Evolutionary conservation across 2,329 filamentous ascomycete genomes (phyloP), one percentile per base, ranked within the genome.

Genomic region (Neofusicoccum parvum): DNA sequence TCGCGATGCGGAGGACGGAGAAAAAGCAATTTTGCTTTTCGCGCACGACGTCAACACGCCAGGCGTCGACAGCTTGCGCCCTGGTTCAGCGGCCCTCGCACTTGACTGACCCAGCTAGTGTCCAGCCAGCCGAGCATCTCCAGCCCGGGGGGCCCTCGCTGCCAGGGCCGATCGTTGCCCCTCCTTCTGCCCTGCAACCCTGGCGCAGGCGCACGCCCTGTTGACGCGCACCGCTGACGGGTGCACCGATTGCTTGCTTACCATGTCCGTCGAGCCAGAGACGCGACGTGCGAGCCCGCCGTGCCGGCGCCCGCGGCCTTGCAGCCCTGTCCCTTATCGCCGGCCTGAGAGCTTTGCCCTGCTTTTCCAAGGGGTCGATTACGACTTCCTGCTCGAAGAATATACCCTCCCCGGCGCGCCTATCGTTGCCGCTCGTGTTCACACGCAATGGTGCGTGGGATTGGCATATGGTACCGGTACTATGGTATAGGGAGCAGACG

Each of bases 161-260:
- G 53, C 53, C 39, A 58, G 53, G 53, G 53, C 53, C 53, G 37
- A 58, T 45, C 53, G 23, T 14, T 32, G 23, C 39, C 39, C 20
- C 53, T 12, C 11, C 17, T 27, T 11, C 17, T 14, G 45, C 17
- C 14, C 17, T 14, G 17, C 20, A 12, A 23, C 14, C 41, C 41
- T 46, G 43, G n/a, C n/a, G 45, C 45, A 11, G 48, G 32, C 27
- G 49, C 49, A 53, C 32, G 27, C 32, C 10, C 32, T 14, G 27
- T 34, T 37, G 49, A 53, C 49, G 32, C 49, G 48, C 48, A 50
- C 48, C 48, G 48, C 49, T 51, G 49, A 34, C 15, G 49, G 23
- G 23, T 27, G 27, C 23, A 4, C 50, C n/a, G 15, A 37, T 41
- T 50, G 48, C 48, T 50, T 50, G 48, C 48, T 27, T 49, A 39